A percentile compares a stretch with the other conserved stretches of the same genome.
phyloP scores from a whole-genome alignment of 495 filamentous ascomycete genomes.

The Daldinia caldariorum region DNA sequence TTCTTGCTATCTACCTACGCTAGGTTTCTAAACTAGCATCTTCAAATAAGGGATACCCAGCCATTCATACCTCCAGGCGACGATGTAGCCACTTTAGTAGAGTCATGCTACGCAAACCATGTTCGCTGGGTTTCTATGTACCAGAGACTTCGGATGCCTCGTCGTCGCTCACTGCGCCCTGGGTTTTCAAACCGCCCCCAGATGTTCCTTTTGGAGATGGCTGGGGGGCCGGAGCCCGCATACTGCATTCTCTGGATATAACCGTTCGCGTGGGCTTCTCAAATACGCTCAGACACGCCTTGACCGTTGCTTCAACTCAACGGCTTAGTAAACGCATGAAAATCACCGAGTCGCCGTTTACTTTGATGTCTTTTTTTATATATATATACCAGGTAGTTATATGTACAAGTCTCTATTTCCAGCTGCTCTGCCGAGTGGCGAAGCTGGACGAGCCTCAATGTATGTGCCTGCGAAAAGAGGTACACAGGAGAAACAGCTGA shows the following conservation, averaged over 20 bases:
- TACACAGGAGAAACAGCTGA: slow-evolving; percentile 32
- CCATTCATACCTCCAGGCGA: slow-evolving; percentile 31
- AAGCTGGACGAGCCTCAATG: slow-evolving; percentile 41
- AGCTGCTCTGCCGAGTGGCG: slow-evolving; percentile 39
- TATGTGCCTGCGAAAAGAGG: slow-evolving; percentile 5
- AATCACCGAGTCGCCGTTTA: slow-evolving; percentile 16
- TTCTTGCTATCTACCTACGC: slow-evolving; percentile 15
- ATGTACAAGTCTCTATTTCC: slow-evolving; percentile 14
- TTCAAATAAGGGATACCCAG: slow-evolving; percentile 21
- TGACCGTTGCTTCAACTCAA: slow-evolving; percentile 8
- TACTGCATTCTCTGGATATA: slow-evolving; percentile 17
- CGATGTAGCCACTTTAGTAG: slow-evolving; percentile 34
- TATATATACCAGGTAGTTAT: background rate
- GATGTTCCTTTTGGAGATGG: slow-evolving; percentile 24
- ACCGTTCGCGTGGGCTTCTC: slow-evolving; percentile 22
- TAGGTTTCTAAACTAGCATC: slow-evolving; percentile 13
- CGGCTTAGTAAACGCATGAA: slow-evolving; percentile 20
- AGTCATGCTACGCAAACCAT: slow-evolving; percentile 31
- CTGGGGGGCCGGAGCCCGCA: slow-evolving; percentile 23
- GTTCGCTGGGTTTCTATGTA: slow-evolving; percentile 13
- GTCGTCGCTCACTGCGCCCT: slow-evolving; percentile 27
- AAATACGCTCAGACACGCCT: slow-evolving; percentile 2
- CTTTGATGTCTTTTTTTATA: slow-evolving; percentile 10
- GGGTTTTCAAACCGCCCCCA: slow-evolving; percentile 38
- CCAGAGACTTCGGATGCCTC: slow-evolving; percentile 23